Conservation (phyloP, 2,329 filamentous ascomycete genomes). For the Botrytis sinoallii region DNA sequence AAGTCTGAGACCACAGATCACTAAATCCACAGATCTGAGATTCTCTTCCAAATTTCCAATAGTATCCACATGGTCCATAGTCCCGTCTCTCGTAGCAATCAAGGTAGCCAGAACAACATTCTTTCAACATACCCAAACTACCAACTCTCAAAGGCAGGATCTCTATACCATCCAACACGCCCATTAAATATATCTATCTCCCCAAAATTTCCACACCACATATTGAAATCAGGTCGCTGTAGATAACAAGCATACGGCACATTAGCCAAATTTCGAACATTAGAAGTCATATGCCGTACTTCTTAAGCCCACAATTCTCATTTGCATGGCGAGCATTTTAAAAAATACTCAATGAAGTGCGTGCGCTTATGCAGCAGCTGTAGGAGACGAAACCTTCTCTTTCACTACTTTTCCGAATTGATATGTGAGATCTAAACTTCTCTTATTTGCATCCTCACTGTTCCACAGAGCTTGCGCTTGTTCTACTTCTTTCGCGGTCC, state of each 20-base stretch:
- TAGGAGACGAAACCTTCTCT: background rate
- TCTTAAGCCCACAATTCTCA: background rate
- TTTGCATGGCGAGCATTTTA: background rate
- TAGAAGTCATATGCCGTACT: too few species aligned
- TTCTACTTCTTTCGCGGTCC: background rate
- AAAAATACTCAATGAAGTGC: too few species aligned
- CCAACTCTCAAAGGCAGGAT: too few species aligned
- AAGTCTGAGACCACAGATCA: background rate
- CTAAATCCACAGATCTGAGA: background rate
- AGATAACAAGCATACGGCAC: too few species aligned
- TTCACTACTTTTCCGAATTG: background rate
- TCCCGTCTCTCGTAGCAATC: too few species aligned
- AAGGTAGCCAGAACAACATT: background rate
- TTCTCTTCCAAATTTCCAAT: background rate
- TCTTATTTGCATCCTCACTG: background rate
- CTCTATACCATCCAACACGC: background rate
- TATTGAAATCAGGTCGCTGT: too few species aligned
- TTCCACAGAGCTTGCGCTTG: background rate
- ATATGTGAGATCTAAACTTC: background rate
- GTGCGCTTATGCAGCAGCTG: background rate
- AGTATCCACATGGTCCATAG: background rate
- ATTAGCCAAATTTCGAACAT: too few species aligned
- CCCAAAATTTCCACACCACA: too few species aligned
- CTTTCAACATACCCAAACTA: background rate
- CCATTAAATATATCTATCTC: too few species aligned